These are phyloP conservation scores for Exserohilum rostratum DNA, from an alignment of 2,329 filamentous ascomycete genomes.

Conservation along the genomic window DNA sequence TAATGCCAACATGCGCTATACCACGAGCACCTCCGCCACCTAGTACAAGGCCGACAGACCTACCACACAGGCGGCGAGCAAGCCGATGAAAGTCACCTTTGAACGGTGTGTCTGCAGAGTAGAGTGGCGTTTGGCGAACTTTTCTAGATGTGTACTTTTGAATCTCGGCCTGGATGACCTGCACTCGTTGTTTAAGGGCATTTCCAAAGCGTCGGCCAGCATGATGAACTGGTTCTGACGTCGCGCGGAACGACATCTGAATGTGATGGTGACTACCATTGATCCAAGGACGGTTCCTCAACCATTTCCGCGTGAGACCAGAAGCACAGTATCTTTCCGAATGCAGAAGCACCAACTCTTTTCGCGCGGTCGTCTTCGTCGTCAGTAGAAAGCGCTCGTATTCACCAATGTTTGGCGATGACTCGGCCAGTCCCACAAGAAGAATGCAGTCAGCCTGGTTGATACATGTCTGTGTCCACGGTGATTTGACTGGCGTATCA, in stretches of 20 bases:
- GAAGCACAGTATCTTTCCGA: conserved; percentile 84
- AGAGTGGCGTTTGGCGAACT: conserved; percentile 85
- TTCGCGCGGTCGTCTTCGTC: conserved; percentile 95
- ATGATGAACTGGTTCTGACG: conserved; percentile 76
- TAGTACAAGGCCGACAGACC: conserved; percentile 90
- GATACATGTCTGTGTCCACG: conserved; percentile 98
- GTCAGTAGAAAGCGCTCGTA: conserved; percentile 96
- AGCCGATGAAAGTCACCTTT: conserved; percentile 97
- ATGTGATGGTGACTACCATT: conserved; percentile 98
- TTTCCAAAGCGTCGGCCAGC: conserved; percentile 80
- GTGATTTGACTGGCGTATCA: conserved; percentile 94
- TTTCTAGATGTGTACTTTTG: conserved; percentile 97
- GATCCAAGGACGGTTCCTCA: conserved; percentile 91
- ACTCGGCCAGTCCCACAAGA: conserved; percentile 87
- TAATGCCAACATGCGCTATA: conserved; percentile 91
- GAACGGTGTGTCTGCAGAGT: conserved; percentile 88
- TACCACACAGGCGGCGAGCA: conserved; percentile 86
- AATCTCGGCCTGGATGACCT: conserved; percentile 94
- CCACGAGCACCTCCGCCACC: conserved; percentile 92
- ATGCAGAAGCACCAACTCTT: conserved; percentile 89
- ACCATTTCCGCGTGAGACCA: conserved; percentile 85
- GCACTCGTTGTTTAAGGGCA: conserved; percentile 87
- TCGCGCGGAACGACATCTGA: conserved; percentile 86
- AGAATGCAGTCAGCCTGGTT: conserved; percentile 96
- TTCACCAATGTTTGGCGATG: conserved; percentile 88